Conservation (phyloP, 495 filamentous ascomycete genomes). For the Massariosphaeria phaeospora region DNA sequence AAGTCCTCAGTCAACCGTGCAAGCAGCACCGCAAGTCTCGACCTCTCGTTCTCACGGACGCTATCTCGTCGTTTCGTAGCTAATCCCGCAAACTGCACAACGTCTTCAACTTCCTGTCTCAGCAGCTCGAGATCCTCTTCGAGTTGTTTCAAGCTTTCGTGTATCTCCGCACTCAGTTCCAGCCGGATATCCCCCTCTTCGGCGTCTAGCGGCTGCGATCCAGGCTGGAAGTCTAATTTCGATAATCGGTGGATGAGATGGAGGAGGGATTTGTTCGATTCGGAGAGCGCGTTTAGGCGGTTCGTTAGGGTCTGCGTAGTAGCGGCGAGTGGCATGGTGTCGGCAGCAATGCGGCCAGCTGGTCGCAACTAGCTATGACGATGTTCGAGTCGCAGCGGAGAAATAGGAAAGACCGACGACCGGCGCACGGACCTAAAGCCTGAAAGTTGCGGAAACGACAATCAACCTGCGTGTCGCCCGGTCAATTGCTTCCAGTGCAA, state of each 20-base stretch:
- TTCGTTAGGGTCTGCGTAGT: conserved; percentile 58
- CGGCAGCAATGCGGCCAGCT: conserved; percentile 9
- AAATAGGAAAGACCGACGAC: conserved; percentile 8
- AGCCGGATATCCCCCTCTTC: conserved; percentile 59
- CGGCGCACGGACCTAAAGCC: conserved; percentile 13
- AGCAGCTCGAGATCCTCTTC: conserved; percentile 84
- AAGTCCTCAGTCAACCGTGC: conserved; percentile 62
- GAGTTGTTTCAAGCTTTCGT: conserved; percentile 71
- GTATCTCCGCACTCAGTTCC: conserved; percentile 81
- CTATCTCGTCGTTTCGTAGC: conserved; percentile 41
- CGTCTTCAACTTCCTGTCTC: conserved; percentile 68
- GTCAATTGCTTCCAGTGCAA: neutral
- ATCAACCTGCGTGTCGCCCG: neutral
- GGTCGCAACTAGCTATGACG: conserved; percentile 19
- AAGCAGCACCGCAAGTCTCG: conserved; percentile 58
- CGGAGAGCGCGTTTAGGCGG: conserved; percentile 63
- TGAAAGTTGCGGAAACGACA: neutral
- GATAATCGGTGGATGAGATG: conserved; percentile 71
- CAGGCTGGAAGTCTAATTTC: conserved; percentile 61
- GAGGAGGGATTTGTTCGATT: conserved; percentile 60
- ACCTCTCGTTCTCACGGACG: conserved; percentile 52
- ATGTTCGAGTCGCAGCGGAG: neutral
- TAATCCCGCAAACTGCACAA: conserved; percentile 41
- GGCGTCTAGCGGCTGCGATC: conserved; percentile 49
- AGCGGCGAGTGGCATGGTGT: conserved; percentile 42